Conservation (phyloP, 352 stramenopile genomes). For the Aphanomyces stellatus region DNA sequence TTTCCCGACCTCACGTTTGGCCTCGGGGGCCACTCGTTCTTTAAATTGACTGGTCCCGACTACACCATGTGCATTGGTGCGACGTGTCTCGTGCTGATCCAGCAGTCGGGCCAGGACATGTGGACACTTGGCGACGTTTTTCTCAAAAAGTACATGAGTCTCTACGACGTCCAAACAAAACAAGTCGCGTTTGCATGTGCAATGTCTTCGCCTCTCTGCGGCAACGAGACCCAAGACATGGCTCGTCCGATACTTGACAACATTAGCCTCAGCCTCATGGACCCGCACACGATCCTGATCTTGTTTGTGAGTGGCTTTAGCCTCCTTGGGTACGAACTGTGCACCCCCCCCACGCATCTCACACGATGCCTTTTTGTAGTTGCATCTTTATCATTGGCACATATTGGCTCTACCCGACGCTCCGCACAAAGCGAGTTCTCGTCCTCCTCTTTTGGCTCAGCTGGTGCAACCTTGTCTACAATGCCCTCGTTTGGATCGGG, state of each 20-base stretch:
- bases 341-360: neutral
- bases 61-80: conserved; percentile 74
- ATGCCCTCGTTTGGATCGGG: conserved; percentile 45
- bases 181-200: conserved; percentile 78
- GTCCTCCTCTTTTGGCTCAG: conserved; percentile 59
- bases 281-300: conserved; percentile 61
- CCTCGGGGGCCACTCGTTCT: conserved; percentile 51
- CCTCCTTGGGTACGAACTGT: conserved; percentile 36
- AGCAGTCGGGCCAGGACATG: conserved; percentile 76
- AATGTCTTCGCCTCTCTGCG: conserved; percentile 36
- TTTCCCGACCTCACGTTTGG: conserved; percentile 62
- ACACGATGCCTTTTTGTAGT: neutral
- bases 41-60: conserved; percentile 47
- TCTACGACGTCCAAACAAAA: conserved; percentile 86
- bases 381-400: conserved; percentile 49
- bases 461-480: conserved; percentile 47
- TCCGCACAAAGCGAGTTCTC: conserved; percentile 42
- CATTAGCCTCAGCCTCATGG: conserved; percentile 68
- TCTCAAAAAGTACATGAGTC: conserved; percentile 93
- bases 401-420: conserved; percentile 53
- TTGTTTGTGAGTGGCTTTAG: conserved; percentile 65
- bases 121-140: conserved; percentile 97
- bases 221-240: conserved; percentile 30
- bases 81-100: conserved; percentile 66
- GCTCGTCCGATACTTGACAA: conserved; percentile 35